Evolutionary conservation across 1,139 yeast species (phyloP).

Genomic region (Debaryomyces subglobosus): DNA sequence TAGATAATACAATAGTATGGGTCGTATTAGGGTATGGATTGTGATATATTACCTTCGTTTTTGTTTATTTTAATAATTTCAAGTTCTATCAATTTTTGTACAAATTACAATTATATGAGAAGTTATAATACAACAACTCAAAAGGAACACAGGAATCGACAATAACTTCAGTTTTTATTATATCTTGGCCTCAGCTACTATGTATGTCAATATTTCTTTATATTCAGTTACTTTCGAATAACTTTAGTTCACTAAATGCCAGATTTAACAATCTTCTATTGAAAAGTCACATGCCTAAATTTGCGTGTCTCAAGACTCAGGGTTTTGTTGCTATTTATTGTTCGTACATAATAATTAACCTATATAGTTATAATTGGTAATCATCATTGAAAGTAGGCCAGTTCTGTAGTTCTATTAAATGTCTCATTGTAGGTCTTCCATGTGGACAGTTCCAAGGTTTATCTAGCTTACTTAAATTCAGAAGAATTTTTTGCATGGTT

Average conservation of each 20-base stretch:
- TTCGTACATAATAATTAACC: background rate
- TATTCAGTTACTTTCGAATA: background rate
- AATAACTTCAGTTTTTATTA: background rate
- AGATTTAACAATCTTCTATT: background rate
- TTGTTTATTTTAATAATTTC: background rate
- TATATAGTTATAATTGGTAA: slow-evolving; percentile 16
- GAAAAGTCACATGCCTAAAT: background rate
- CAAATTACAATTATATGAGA: background rate
- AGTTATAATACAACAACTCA: background rate
- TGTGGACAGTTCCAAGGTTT: slow-evolving; percentile 99
- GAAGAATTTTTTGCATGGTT: slow-evolving; percentile 71
- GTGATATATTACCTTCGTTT: background rate
- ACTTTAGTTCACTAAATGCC: background rate
- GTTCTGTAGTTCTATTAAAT: slow-evolving; percentile 63
- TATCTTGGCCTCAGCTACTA: background rate
- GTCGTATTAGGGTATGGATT: background rate
- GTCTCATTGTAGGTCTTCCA: slow-evolving; percentile 96
- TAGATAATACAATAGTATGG: background rate
- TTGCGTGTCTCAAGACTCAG: background rate
- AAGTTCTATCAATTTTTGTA: background rate
- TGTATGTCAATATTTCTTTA: background rate
- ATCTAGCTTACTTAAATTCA: slow-evolving; percentile 68
- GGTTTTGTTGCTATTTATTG: background rate
- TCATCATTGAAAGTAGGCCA: slow-evolving; percentile 51
- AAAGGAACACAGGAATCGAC: background rate